phyloP scores from a whole-genome alignment of 495 filamentous ascomycete genomes.

The Penicillium canescens region DNA sequence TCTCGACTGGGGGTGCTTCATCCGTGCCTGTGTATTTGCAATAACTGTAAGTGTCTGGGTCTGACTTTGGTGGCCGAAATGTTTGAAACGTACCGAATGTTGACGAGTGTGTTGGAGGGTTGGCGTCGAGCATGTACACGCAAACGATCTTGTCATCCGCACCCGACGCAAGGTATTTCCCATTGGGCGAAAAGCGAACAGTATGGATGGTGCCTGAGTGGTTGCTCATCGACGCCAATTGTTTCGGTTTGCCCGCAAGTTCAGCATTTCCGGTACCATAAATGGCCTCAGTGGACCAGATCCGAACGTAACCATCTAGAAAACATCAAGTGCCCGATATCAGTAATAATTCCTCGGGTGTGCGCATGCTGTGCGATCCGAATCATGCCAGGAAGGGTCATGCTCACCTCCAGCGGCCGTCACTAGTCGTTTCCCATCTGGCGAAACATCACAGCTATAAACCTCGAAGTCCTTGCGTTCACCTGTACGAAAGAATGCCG shows the following conservation, averaged over 20 bases:
- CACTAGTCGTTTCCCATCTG: constrained; percentile 85
- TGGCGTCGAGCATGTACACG: constrained; percentile 86
- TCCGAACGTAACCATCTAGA: constrained; percentile 89
- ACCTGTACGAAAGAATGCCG: constrained; percentile 46
- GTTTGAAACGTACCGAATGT: constrained; percentile 66
- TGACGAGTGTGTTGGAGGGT: constrained; percentile 68
- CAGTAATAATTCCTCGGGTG: constrained; percentile 7
- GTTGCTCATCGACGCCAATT: constrained; percentile 96
- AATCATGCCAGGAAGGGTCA: neutral
- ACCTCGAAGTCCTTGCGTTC: constrained; percentile 97
- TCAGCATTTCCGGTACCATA: constrained; percentile 69
- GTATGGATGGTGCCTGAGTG: constrained; percentile 97
- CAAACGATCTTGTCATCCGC: constrained; percentile 99
- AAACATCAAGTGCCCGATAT: constrained; percentile 9
- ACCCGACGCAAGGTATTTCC: constrained; percentile 90
- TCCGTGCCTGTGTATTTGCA: constrained; percentile 63
- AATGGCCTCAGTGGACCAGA: constrained; percentile 96
- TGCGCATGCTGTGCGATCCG: neutral
- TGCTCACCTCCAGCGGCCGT: constrained; percentile 86
- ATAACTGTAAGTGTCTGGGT: neutral
- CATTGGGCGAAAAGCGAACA: constrained; percentile 92
- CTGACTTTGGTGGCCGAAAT: neutral
- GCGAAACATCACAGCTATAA: constrained; percentile 95
- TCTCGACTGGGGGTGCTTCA: constrained; percentile 90
- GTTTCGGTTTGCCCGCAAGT: constrained; percentile 75